phyloP scores from a whole-genome alignment of 169 alveolate species.

The Eimeria falciformis region DNA sequence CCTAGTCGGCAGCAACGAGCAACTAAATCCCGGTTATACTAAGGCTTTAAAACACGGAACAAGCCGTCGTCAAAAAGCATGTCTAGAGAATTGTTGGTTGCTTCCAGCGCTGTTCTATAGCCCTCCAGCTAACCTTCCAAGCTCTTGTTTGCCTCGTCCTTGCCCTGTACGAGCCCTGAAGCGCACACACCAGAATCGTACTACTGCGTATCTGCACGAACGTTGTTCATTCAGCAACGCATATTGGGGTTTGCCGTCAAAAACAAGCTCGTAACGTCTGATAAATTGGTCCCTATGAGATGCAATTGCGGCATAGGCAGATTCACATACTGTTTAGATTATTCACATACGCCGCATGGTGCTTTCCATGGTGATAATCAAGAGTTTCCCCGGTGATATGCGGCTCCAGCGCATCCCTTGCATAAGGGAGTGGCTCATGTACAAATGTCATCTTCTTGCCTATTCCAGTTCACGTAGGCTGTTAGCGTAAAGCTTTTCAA shows the following conservation, averaged over 20 bases:
- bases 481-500: no score
- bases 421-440: conserved; percentile 94
- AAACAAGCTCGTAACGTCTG: background rate
- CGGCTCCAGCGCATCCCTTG: conserved; percentile 94
- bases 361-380: conserved; percentile 94
- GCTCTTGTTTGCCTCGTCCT: conserved; percentile 2
- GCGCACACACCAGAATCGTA: background rate
- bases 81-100: no score
- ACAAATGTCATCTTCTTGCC: conserved; percentile 35
- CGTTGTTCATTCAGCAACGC: no score
- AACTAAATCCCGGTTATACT: no score
- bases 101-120: background rate
- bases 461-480: no score
- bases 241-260: background rate
- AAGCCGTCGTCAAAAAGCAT: no score
- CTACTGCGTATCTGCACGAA: background rate
- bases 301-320: no score
- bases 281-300: no score
- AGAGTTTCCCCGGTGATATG: conserved; percentile 94
- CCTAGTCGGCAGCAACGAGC: no score
- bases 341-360: conserved; percentile 77
- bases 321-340: conserved; percentile 74
- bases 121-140: conserved; percentile 10
- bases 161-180: conserved; percentile 28
- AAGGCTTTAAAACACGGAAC: no score